A percentile compares a stretch with the other conserved stretches of the same genome.
Evolutionary conservation across 179 eudicot genomes (phyloP).

Genomic region (Amaranthus tricolor): DNA sequence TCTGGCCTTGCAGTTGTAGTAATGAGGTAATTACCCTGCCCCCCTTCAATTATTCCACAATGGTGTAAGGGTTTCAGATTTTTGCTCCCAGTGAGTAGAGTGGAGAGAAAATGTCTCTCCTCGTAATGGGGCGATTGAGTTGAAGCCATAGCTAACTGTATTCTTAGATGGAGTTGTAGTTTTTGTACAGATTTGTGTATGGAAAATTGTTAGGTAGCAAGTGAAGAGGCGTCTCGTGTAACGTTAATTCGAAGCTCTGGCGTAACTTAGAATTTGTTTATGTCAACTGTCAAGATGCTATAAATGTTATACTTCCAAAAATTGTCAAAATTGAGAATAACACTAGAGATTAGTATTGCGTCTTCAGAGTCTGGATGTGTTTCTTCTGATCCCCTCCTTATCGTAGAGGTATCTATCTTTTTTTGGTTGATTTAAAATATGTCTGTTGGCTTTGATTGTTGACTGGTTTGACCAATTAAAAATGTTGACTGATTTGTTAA

Average conservation of each 20-base stretch:
- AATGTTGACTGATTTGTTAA: too few relatives aligned
- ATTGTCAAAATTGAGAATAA: conserved; percentile 18
- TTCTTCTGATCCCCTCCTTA: conserved; percentile 2
- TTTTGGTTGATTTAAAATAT: too few relatives aligned
- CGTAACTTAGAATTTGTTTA: conserved; percentile 27
- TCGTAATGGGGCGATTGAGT: conserved; percentile 11
- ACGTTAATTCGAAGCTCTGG: conserved; percentile 28
- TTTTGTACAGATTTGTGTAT: conserved; percentile 41
- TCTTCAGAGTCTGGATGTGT: neutral
- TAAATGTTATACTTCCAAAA: conserved; percentile 25
- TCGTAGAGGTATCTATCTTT: neutral
- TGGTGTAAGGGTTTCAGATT: conserved; percentile 26
- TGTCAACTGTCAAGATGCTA: conserved; percentile 29
- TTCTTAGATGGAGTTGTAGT: conserved; percentile 29
- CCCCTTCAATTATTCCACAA: conserved; percentile 12
- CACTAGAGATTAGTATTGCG: neutral
- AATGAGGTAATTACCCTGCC: conserved; percentile 15
- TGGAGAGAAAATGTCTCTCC: conserved; percentile 15
- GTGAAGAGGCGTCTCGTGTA: conserved; percentile 28
- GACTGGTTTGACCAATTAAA: too few relatives aligned
- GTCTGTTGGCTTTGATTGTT: too few relatives aligned
- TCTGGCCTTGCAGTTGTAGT: conserved; percentile 42
- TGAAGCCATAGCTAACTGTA: conserved; percentile 31
- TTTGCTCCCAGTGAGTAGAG: conserved; percentile 24
- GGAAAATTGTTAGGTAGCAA: conserved; percentile 29